Evolutionary conservation across 1,139 yeast species (phyloP).

Genomic region (Diutina ranongensis): DNA sequence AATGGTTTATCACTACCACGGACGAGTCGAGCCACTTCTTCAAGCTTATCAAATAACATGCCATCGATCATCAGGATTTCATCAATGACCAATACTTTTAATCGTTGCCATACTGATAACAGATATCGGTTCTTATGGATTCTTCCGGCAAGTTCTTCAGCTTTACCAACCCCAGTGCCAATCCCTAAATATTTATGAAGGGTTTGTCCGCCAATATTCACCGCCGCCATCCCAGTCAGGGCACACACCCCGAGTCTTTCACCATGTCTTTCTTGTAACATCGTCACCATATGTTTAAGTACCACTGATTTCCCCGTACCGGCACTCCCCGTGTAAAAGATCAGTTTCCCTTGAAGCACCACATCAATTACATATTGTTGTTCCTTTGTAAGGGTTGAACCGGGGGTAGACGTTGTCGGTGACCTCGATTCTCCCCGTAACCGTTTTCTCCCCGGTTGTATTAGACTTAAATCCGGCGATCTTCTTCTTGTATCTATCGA

Average conservation of each 20-base stretch:
- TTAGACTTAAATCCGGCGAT: too few species aligned
- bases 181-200: constrained; percentile 69
- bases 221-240: constrained; percentile 86
- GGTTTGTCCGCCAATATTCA: constrained; percentile 77
- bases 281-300: constrained; percentile 43
- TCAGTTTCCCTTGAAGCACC: constrained; percentile 7
- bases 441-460: too few species aligned
- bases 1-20: constrained; percentile 40
- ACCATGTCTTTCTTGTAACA: constrained; percentile 26
- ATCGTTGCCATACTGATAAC: constrained; percentile 43
- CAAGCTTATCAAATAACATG: constrained; percentile 49
- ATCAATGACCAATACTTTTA: constrained; percentile 62
- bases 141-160: constrained; percentile 28
- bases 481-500: too few species aligned
- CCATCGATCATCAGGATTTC: constrained; percentile 83
- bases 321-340: constrained; percentile 73
- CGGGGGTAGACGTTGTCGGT: too few species aligned
- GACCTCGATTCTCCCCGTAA: too few species aligned
- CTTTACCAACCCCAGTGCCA: constrained; percentile 54
- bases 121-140: constrained; percentile 35
- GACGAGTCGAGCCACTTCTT: constrained; percentile 43
- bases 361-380: constrained; percentile 22
- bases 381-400: constrained; percentile 34
- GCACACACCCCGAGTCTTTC: constrained; percentile 70
- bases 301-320: constrained; percentile 83